Evolutionary conservation across 2,329 filamentous ascomycete species (phyloP).

Genomic region (Neonectria neomacrospora): DNA sequence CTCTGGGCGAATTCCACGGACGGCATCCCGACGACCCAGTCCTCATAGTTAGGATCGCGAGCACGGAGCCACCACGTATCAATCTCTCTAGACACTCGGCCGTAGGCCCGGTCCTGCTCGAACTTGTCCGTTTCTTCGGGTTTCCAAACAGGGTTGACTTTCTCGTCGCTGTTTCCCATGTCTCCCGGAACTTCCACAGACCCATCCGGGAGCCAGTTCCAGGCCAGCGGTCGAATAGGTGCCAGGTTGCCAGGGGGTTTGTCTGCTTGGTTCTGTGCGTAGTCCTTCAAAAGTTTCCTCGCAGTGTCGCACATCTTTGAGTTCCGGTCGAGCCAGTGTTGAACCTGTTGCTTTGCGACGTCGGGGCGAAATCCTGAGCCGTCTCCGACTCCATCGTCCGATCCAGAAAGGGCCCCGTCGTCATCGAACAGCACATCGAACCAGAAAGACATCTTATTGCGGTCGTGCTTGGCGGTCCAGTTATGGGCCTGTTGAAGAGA

Average conservation of each 20-base stretch:
- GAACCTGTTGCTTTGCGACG: slow-evolving; percentile 68
- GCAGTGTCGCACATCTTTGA: slow-evolving; percentile 68
- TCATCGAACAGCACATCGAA: slow-evolving; percentile 73
- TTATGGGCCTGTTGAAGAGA: slow-evolving; percentile 75
- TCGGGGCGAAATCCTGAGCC: slow-evolving; percentile 65
- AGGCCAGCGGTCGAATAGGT: slow-evolving; percentile 62
- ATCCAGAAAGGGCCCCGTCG: slow-evolving; percentile 57
- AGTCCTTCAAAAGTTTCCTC: slow-evolving; percentile 64
- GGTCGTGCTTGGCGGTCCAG: slow-evolving; percentile 75
- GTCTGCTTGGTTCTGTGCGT: slow-evolving; percentile 61
- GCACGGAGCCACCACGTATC: slow-evolving; percentile 73
- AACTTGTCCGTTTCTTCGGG: slow-evolving; percentile 66
- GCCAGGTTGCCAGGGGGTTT: slow-evolving; percentile 62
- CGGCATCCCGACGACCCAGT: slow-evolving; percentile 69
- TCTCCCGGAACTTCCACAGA: slow-evolving; percentile 46
- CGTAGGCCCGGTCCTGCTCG: slow-evolving; percentile 68
- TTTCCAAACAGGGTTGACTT: slow-evolving; percentile 61
- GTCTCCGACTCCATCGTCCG: slow-evolving; percentile 64
- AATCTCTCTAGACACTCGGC: slow-evolving; percentile 71
- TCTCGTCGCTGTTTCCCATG: slow-evolving; percentile 53
- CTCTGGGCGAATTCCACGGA: slow-evolving; percentile 68
- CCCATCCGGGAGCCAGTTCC: slow-evolving; percentile 64
- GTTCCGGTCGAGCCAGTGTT: slow-evolving; percentile 72
- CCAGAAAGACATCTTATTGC: slow-evolving; percentile 78
- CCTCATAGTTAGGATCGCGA: slow-evolving; percentile 69